Evolutionary conservation across 306 rosid genomes (phyloP), one percentile per base, ranked within the genome.

Genomic region (Chamaecrista fasciculata): DNA sequence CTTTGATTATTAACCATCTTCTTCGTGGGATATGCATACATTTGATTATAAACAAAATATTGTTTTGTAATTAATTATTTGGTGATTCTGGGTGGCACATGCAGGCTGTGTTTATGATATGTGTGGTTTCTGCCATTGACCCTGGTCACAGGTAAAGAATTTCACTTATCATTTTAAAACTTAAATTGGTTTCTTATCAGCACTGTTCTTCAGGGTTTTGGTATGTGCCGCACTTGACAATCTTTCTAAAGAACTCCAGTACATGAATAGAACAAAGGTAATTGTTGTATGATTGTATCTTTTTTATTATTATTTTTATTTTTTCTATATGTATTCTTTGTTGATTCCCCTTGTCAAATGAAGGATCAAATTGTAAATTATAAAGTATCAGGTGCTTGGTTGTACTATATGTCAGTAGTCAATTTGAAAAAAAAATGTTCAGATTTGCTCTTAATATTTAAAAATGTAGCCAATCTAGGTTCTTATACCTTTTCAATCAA

Each of bases 101-200:
- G 82, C 96, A 93, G 98, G 93, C 91, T 80, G 88, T 93, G 71
- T 93, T 93, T 82, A 83, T 86, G 96, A 83, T 93, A 58, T 86
- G 96, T 67, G 98, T 82, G 73, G 78, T 86, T 82, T 84, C 97
- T 33, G 98, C 91, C 49, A 82, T 86, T 57, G 91, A 90, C 81
- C 97, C 98, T 72, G 66, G 73, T 82, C 93, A 87, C 64, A 93
- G 98, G 98, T 93, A 81, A 78, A 25, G 48, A 46, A 11, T 57
- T 65, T 67, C 69, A 64, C 14, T 42, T 19, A 16, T 23, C 56
- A 29, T 80, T 80, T 52, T 40, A 9, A 59, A 3, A 52, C 48
- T 44, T 20, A 6, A 25, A 68, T 70, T 42, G 4, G 46, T 57
- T 60, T 70, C 81, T 76, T 20, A 34, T 71, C 67, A 4, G 11